These are phyloP conservation scores for Ramaria rubella DNA, from an alignment of 768 basidiomycete genomes.

Conservation along the genomic window DNA sequence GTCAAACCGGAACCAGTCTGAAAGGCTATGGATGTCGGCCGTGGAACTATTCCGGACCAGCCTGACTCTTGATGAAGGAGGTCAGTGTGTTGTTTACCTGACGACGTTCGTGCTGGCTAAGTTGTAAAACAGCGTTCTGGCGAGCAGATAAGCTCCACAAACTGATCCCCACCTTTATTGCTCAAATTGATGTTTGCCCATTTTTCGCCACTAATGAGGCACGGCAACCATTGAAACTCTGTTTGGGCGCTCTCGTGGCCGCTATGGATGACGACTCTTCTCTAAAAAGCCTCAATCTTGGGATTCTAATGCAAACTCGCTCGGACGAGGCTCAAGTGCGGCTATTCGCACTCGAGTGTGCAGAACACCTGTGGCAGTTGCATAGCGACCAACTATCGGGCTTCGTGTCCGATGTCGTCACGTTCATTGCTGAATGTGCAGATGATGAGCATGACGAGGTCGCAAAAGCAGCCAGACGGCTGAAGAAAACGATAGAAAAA, in stretches of 20 bases:
- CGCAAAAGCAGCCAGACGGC: conserved; percentile 56
- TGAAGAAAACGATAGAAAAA: conserved; percentile 67
- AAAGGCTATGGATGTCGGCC: conserved; percentile 55
- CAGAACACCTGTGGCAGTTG: conserved; percentile 67
- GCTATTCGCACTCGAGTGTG: conserved; percentile 59
- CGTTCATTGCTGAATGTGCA: conserved; percentile 80
- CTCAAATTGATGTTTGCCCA: conserved; percentile 50
- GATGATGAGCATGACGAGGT: conserved; percentile 87
- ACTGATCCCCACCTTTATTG: conserved; percentile 50
- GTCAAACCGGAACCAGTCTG: conserved; percentile 27
- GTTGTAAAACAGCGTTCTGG: conserved; percentile 66
- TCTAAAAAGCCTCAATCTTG: conserved; percentile 77
- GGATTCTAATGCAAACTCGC: conserved; percentile 83
- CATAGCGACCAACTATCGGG: conserved; percentile 73
- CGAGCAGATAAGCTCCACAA: conserved; percentile 70
- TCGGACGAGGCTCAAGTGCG: conserved; percentile 71
- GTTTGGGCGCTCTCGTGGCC: conserved; percentile 50
- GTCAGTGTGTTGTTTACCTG: conserved; percentile 36
- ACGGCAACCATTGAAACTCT: conserved; percentile 25
- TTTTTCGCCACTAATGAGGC: conserved; percentile 27
- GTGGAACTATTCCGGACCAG: conserved; percentile 61
- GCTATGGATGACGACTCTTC: conserved; percentile 48
- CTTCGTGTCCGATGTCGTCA: conserved; percentile 72
- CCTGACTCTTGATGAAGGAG: conserved; percentile 71
- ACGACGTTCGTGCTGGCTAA: neutral